Evolutionary conservation across 1,139 yeast genomes (phyloP).

Genomic region (Yamadazyma atmosphaerica): DNA sequence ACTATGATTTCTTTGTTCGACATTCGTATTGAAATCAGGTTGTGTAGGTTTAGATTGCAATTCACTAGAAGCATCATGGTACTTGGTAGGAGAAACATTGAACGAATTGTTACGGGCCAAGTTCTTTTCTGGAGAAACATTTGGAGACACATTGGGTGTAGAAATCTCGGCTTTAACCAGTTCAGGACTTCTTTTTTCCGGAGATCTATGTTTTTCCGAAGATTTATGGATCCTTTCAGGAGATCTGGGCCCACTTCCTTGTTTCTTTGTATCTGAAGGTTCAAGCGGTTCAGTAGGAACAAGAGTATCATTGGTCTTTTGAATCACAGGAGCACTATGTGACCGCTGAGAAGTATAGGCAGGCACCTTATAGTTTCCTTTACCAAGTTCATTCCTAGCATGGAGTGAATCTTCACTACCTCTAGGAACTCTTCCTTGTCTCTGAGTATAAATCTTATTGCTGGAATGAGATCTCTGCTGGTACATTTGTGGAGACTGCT

Average conservation of each 20-base stretch:
- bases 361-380: background rate
- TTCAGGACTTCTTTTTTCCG: background rate
- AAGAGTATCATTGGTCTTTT: background rate
- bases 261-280: too few relatives aligned
- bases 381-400: background rate
- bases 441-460: background rate
- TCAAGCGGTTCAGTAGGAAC: background rate
- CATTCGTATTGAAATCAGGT: background rate
- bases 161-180: background rate
- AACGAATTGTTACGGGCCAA: background rate
- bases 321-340: background rate
- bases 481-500: background rate
- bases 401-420: background rate
- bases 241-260: too few relatives aligned
- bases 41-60: background rate
- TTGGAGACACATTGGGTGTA: too few relatives aligned
- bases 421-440: background rate
- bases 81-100: background rate
- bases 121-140: background rate
- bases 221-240: too few relatives aligned
- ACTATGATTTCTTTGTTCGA: slow-evolving; percentile 1
- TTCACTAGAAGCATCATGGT: background rate
- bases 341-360: background rate
- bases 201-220: too few relatives aligned
- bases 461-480: background rate